Percentiles rank a stretch among this genome's conserved stretches.
Evolutionary conservation across 768 basidiomycete species (phyloP).

Genomic region (Candolleomyces efflorescens): DNA sequence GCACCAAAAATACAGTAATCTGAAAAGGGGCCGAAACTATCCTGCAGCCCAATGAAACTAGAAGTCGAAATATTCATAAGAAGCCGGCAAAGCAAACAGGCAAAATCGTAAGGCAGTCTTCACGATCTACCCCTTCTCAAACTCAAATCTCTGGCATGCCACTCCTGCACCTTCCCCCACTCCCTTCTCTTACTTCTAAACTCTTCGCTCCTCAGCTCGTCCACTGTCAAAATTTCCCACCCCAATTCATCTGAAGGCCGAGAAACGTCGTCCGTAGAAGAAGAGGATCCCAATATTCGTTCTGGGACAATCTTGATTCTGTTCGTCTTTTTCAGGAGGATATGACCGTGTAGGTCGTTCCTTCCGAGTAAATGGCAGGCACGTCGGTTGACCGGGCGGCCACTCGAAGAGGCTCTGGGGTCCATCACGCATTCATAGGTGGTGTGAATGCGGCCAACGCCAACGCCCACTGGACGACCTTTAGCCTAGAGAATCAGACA

Average conservation of each 20-base stretch:
- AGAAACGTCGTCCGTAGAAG: neutral
- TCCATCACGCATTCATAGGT: constrained; percentile 18
- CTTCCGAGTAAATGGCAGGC: constrained; percentile 12
- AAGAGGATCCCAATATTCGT: neutral
- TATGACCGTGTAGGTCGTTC: constrained; percentile 10
- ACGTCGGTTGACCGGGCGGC: constrained; percentile 15
- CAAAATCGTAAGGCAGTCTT: neutral
- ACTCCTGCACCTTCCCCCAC: constrained; percentile 3
- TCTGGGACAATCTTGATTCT: constrained; percentile 8
- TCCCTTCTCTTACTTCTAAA: constrained; percentile 12
- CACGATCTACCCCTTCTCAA: neutral
- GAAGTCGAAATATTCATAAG: too few species aligned
- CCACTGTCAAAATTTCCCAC: constrained; percentile 11
- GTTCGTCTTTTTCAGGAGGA: constrained; percentile 15
- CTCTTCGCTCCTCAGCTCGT: constrained; percentile 13
- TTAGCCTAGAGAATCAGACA: constrained; percentile 6
- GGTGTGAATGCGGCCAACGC: constrained; percentile 16
- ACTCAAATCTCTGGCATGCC: neutral
- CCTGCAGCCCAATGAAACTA: too few species aligned
- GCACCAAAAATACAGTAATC: too few species aligned
- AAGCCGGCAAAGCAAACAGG: too few species aligned
- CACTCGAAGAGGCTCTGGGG: constrained; percentile 7
- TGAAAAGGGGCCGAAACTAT: too few species aligned
- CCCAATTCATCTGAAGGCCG: constrained; percentile 12
- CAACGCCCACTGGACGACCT: constrained; percentile 13